These are phyloP conservation scores for Globisporangium nunn DNA, from an alignment of 352 stramenopile species.

Conservation along the genomic window DNA sequence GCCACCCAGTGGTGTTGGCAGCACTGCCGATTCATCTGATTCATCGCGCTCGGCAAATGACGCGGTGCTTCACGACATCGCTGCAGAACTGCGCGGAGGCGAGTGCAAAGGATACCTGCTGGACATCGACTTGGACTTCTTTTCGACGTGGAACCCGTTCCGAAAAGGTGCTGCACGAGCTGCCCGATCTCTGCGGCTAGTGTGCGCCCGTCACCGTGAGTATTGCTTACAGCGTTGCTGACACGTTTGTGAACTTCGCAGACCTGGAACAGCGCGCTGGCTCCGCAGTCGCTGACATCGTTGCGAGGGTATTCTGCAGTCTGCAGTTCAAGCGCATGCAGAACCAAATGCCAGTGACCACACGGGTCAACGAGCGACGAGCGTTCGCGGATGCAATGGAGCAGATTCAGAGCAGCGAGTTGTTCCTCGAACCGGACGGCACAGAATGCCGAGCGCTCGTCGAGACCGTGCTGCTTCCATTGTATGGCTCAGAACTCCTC, in stretches of 20 bases:
- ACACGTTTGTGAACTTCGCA: slow-evolving; percentile 1
- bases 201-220: too few species aligned
- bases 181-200: not conserved
- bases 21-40: not conserved
- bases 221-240: too few species aligned
- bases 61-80: slow-evolving; percentile 12
- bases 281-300: slow-evolving; percentile 11
- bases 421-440: slow-evolving; percentile 5
- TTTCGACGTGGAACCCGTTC: slow-evolving; percentile 86
- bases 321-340: slow-evolving; percentile 26
- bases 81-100: slow-evolving; percentile 9
- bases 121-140: slow-evolving; percentile 89
- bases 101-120: slow-evolving; percentile 43
- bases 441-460: slow-evolving; percentile 4
- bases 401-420: slow-evolving; percentile 17
- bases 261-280: slow-evolving; percentile 37
- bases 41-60: not conserved
- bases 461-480: slow-evolving; percentile 3
- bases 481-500: slow-evolving; percentile 20
- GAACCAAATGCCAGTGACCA: slow-evolving; percentile 17
- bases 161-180: slow-evolving; percentile 27
- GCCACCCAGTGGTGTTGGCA: not conserved
- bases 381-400: slow-evolving; percentile 33
- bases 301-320: slow-evolving; percentile 33
- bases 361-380: slow-evolving; percentile 19